Base-by-base conservation (phyloP, 2,329 filamentous ascomycete genomes). In the Claviceps fusiformis region DNA sequence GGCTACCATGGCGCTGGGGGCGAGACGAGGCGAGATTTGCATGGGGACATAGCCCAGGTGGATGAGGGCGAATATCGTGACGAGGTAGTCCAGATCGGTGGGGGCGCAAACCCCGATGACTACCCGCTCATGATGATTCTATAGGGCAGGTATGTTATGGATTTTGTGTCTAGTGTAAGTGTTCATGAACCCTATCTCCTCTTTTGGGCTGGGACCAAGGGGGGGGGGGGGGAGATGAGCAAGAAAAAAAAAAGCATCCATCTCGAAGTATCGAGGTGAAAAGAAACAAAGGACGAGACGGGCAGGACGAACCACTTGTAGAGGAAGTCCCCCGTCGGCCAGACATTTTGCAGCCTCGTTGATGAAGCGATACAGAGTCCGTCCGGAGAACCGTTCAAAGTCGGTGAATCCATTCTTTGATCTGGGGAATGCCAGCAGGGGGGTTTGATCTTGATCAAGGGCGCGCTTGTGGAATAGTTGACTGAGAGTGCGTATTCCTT, bases 61-160 rank as follows among this genome's bases (percentile, higher is more conserved):
- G 35, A 45, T 49, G 52, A 54, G 52, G n/a, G 52, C 45, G 7
- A 54, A 54, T 39, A 54, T 37, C 6, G 52, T 39, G 33, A 54
- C 45, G 35, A 54, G 31, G 35, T 48, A 54, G 52, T 49, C 52
- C 73, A 60, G 57, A 75, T 79, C 68, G 87, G 80, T 64, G 89
- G 80, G 68, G 85, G 80, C 67, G 84, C 83, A 48, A 43, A 54
- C 33, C 11, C 44, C 52, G 46, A 54, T 35, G 9, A 55, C 53
- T 5, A 37, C 13, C 5, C 9, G 27, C 10, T 50, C 31, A 27
- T 50, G 11, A 24, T 33, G 17, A 27, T 27, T 13, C 48, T 50
- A 50, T 3, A 43, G 5, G 31, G 5, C 5, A 1, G 31, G 3
- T 33, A 3, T 6, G 31, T 6, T 6, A 33, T 9, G 31, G 31